Base-by-base conservation (phyloP, 495 filamentous ascomycete species). In the Talaromyces wortmannii region DNA sequence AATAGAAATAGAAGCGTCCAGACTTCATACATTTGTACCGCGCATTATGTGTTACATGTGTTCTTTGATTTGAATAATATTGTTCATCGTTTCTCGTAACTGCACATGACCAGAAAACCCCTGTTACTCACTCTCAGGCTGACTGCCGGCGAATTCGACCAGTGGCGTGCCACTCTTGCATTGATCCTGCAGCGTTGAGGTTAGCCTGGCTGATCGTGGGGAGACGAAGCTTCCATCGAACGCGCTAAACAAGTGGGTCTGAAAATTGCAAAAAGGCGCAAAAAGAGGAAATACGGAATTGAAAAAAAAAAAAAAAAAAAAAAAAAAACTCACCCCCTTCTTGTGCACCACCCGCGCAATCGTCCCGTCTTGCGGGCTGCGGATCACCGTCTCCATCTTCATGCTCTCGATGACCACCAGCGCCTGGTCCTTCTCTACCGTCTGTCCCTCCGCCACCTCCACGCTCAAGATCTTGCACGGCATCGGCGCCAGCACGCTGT, bases 311-410 rank as follows among this genome's bases (percentile, higher is more conserved):
- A 16, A 31, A 52, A 31, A 44, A 50, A 56, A 58, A 51, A 18
- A 46, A 55, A 56, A 52, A 32, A 23, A 8, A 83, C 89, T 78
- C 83, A 96, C 91, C 65, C 92, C 92, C 75, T 85, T 78, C 67
- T 85, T 79, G 71, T 97, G 91, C 43, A 92, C 90, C 47, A 98
- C 74, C 69, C 81, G 89, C 55, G 84, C 82, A 56, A 98, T 81
- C 7, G 84, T 79, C 6, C 91, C 94, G 58, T 85, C 84, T 48
- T 91, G 84, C 10, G 94, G 94, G 59, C 88, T 92, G 56, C 94
- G 79, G 56, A 98, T 96, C 33, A 95, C 91, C 32, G 91, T 98
- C 72, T 98, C 94, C 94, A 98, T 98, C 80, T 98, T 98, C 94
- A 98, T 98, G 55, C 92, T 97, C 72, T 98, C 94, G 64, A 98